Conservation (phyloP, 257 asterid species). For the Solanum clarkiae region DNA sequence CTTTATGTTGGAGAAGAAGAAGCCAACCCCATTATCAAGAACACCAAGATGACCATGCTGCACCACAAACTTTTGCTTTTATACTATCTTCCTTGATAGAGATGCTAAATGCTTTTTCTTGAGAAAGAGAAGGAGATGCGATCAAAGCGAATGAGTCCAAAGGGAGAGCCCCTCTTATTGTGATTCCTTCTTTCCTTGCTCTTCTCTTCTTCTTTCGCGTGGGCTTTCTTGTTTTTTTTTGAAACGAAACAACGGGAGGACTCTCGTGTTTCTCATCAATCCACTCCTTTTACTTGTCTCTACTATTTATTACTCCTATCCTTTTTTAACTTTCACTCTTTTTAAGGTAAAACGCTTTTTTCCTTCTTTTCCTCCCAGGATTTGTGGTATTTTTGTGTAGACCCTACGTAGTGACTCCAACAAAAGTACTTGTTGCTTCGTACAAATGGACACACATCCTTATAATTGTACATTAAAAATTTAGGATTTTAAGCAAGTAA, state of each 20-base stretch:
- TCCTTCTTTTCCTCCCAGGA: background rate
- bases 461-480: background rate
- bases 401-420: background rate
- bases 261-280: slow-evolving; percentile 21
- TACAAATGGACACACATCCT: background rate
- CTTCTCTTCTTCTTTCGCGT: slow-evolving; percentile 12
- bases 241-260: background rate
- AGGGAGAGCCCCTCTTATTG: background rate
- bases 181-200: slow-evolving; percentile 5
- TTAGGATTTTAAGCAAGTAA: background rate
- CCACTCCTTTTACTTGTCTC: background rate
- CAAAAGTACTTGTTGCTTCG: background rate
- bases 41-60: background rate
- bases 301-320: background rate
- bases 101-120: background rate
- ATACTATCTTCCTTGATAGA: background rate
- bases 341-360: background rate
- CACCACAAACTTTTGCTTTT: background rate
- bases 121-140: background rate
- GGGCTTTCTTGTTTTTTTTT: background rate
- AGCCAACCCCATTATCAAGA: background rate
- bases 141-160: slow-evolving; percentile 19
- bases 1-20: background rate
- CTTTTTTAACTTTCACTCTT: background rate
- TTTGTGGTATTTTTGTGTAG: background rate